phyloP scores from a whole-genome alignment of 176 grass and related monocot genomes.

The Oryza nivara region DNA sequence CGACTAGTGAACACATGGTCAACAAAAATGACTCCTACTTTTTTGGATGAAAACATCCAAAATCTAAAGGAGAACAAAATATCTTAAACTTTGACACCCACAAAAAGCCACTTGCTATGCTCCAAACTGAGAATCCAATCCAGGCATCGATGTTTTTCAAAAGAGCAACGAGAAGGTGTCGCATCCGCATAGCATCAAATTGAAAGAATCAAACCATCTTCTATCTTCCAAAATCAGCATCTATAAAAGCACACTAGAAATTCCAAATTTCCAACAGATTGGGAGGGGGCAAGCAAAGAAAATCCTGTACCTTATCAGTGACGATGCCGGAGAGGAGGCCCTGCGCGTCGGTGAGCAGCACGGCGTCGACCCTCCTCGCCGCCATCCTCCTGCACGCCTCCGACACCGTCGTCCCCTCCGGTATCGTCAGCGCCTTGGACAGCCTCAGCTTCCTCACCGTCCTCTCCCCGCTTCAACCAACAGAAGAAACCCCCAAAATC shows the following conservation, averaged over 20 bases:
- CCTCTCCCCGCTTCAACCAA: constrained; percentile 65
- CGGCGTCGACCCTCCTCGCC: constrained; percentile 70
- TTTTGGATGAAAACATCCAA: not conserved
- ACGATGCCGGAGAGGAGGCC: constrained; percentile 98
- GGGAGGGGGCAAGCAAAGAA: not conserved
- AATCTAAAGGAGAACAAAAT: not conserved
- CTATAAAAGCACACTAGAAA: constrained; percentile 19
- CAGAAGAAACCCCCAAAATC: constrained; percentile 23
- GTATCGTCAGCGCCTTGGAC: constrained; percentile 93
- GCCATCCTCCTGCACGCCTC: constrained; percentile 97
- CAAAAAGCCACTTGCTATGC: constrained; percentile 42
- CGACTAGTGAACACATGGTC: not conserved
- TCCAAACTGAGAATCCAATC: constrained; percentile 43
- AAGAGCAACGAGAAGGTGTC: constrained; percentile 17
- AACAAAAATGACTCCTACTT: not conserved
- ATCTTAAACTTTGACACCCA: constrained; percentile 1
- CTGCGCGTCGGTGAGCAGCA: constrained; percentile 84
- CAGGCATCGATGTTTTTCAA: constrained; percentile 9
- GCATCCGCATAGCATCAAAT: constrained; percentile 30
- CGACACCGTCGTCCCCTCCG: constrained; percentile 81
- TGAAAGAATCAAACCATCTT: not conserved
- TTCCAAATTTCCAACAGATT: not conserved
- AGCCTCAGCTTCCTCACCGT: constrained; percentile 96
- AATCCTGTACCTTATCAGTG: constrained; percentile 73
- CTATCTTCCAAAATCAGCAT: not conserved